Evolutionary conservation across 306 rosid species (phyloP).

Genomic region (Comarum palustre): DNA sequence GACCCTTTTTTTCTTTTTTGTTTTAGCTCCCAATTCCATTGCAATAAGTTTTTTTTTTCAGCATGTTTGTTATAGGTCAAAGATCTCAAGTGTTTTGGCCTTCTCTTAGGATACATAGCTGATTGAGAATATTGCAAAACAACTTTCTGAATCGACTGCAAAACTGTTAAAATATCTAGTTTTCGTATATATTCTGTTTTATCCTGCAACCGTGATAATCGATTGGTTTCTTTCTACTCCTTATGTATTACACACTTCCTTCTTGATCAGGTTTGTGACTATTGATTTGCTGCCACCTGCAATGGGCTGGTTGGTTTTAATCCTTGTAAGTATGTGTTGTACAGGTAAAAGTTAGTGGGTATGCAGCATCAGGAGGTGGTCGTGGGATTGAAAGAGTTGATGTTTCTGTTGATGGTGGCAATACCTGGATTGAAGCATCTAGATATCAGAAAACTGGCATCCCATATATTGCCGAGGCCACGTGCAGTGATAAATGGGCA

Average conservation of each 20-base stretch:
- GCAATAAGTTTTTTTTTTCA: not conserved
- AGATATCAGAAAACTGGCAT: slow-evolving; percentile 57
- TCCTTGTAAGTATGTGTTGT: slow-evolving; percentile 12
- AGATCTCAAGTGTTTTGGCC: not conserved
- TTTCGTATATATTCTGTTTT: not conserved
- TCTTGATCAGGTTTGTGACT: not conserved
- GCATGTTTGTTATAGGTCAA: not conserved
- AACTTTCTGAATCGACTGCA: not conserved
- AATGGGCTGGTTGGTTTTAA: not conserved
- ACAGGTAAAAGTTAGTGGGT: slow-evolving; percentile 78
- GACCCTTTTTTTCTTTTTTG: not conserved
- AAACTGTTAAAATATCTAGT: not conserved
- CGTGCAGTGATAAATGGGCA: slow-evolving; percentile 83
- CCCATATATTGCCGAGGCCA: slow-evolving; percentile 54
- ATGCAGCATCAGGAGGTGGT: slow-evolving; percentile 91
- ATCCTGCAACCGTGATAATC: not conserved
- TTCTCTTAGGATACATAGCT: not conserved
- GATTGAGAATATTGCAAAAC: not conserved
- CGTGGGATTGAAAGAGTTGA: slow-evolving; percentile 94
- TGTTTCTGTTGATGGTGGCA: slow-evolving; percentile 83
- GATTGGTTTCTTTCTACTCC: slow-evolving; percentile 2
- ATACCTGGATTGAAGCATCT: slow-evolving; percentile 76
- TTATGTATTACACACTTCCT: slow-evolving; percentile 3
- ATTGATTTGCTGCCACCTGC: not conserved
- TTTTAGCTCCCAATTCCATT: not conserved